Evolutionary conservation across 345 rosid species (phyloP), one percentile per base, ranked within the genome.

Genomic region (Aegle marmelos): DNA sequence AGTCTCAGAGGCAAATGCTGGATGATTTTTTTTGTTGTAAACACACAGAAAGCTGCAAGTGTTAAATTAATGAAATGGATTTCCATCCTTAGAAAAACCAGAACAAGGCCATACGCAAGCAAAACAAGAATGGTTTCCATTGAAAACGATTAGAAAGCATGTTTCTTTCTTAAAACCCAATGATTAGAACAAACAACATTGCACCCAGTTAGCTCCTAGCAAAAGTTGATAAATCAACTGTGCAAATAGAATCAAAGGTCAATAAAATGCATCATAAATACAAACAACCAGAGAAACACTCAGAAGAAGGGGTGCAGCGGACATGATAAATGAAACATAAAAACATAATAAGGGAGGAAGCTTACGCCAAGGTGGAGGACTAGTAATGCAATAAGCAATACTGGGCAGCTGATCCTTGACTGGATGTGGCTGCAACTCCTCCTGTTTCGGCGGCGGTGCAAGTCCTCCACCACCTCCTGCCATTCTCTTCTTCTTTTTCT

Each of bases 341-440:
- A 54, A 11, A 61, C 39, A 33, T 36, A 33, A 78, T 21, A 34
- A 39, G 57, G 24, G 60, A 31, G 21, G 41, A 30, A 79, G 80
- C 90, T 92, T 83, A 96, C 99, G 99, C 99, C 99, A 96, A 78
- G 99, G 98, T 84, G 99, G 99, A 76, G 98, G 99, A 75, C 99
- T 96, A 6, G 97, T 88, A 73, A 90, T 91, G 87, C 99, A 96
- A 79, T 87, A 96, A 66, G 98, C 85, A 77, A 94, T 78, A 62
- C 68, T 83, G 61, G 97, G 83, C 65, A 96, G 95, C 88, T 96
- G 99, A 83, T 96, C 98, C 83, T 84, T 96, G 53, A 68, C 91
- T 9, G 97, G 97, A 85, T 96, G 99, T 56, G 99, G 99, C 86
- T 87, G 91, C 63, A 92, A 79, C 87, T 92, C 99, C 66, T 96